Base-by-base conservation (phyloP, 2,329 filamentous ascomycete species). In the Colletotrichum sp. region DNA sequence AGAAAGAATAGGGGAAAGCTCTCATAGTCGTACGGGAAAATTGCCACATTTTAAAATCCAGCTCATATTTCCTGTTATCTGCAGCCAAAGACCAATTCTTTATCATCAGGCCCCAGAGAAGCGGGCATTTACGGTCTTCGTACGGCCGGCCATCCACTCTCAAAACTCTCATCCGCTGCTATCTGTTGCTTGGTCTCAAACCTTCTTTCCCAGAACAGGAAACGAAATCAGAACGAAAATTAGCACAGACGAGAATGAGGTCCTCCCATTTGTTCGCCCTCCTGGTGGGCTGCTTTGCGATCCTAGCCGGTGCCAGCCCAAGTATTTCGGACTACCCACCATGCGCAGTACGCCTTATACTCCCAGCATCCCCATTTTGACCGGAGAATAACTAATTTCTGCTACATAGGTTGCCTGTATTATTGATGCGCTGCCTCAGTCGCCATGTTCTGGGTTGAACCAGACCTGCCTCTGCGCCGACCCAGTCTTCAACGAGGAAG, bases 401-500 rank as follows among this genome's bases (percentile, higher is more conserved):
- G 1, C 2, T 16, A 26, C 7, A 21, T 3, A 66, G 49, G 15
- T 67, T 2, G n/a, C n/a, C 24, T 71, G 68, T 21, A 71, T 71
- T 4, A 10, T 65, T 8, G 28, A 71, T 12, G 62, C 44, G 8
- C 39, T 72, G 12, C 69, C 62, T 16, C 62, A 72, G 21, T 72
- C 69, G 13, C 26, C 62, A 12, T 72, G 69, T 5, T 39, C 21
- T 10, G 32, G 49, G 2, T 4, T 57, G 9, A 59, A 72, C 24
- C 69, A 66, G 26, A 44, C 69, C 5, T 67, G 69, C 39, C 69
- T 72, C 15, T 72, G 69, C 18, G 44, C 44, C 15, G 62, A 67
- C 7, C 8, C 49, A 0, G 15, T 26, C 2, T 72, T 66, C 30
- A 67, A 39, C 32, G 21, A 39, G 15, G 16, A 28, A 18, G 69